These are phyloP conservation scores for Lachancea sp. DNA, from an alignment of 805 yeast genomes.

Conservation along the genomic window DNA sequence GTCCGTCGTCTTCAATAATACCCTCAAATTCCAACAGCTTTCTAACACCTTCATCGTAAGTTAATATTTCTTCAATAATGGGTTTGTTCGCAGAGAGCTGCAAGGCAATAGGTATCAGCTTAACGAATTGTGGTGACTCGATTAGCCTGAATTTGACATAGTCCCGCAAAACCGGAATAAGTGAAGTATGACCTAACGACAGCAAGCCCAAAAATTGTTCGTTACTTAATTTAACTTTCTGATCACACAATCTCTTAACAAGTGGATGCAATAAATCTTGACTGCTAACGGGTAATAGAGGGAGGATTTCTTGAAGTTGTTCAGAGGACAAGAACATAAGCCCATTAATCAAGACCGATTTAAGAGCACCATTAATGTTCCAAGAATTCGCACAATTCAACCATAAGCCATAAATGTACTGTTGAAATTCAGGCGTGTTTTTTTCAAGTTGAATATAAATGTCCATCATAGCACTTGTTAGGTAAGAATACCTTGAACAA, in stretches of 20 bases:
- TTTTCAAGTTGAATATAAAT: conserved; percentile 31
- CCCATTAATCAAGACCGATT: not conserved
- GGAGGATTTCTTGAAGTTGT: conserved; percentile 3
- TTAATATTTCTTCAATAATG: conserved; percentile 13
- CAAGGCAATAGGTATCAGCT: conserved; percentile 9
- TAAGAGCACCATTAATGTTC: not conserved
- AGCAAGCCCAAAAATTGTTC: conserved; percentile 1
- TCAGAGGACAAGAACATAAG: not conserved
- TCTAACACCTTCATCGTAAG: conserved; percentile 7
- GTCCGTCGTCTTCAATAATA: conserved; percentile 12
- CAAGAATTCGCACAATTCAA: conserved; percentile 1
- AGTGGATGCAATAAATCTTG: not conserved
- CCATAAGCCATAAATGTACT: conserved; percentile 9
- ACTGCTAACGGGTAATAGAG: not conserved
- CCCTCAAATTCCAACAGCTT: conserved; percentile 9
- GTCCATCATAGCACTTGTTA: conserved; percentile 33
- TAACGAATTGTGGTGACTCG: not conserved
- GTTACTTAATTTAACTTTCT: not conserved
- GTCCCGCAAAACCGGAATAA: not conserved
- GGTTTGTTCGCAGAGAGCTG: conserved; percentile 3
- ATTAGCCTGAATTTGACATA: not conserved
- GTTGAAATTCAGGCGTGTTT: conserved; percentile 7
- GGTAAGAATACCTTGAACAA: conserved; percentile 26
- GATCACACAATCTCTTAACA: not conserved
- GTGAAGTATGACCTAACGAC: not conserved